Percentiles rank a stretch among this genome's conserved stretches.
These are phyloP conservation scores for Globisporangium spinosum DNA, from an alignment of 352 stramenopile species.

Conservation along the genomic window DNA sequence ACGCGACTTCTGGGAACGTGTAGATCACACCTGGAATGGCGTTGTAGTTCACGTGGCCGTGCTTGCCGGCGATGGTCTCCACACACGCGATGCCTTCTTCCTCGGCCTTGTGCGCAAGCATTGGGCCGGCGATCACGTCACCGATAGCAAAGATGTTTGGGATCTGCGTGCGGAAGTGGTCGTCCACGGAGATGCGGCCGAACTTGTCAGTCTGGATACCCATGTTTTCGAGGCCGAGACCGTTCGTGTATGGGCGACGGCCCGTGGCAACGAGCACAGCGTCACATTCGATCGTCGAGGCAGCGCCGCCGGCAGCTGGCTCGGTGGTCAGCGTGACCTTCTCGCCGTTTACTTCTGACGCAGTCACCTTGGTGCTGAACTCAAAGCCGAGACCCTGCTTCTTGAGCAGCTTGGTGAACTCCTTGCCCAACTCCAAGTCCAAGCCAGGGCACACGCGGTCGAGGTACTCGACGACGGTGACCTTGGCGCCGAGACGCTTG, in stretches of 20 bases:
- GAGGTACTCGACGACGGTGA: constrained; percentile 98
- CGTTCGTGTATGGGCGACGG: constrained; percentile 94
- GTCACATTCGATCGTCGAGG: constrained; percentile 67
- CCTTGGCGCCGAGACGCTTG: constrained; percentile 91
- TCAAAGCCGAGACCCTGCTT: constrained; percentile 99
- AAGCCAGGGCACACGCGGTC: constrained; percentile 92
- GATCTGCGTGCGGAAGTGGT: constrained; percentile 95
- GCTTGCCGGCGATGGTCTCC: constrained; percentile 96
- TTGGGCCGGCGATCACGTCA: constrained; percentile 97
- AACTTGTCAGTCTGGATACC: constrained; percentile 97
- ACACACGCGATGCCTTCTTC: constrained; percentile 98
- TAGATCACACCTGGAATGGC: constrained; percentile 98
- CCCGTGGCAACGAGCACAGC: constrained; percentile 86
- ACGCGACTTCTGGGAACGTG: constrained; percentile 95
- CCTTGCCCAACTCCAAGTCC: constrained; percentile 94
- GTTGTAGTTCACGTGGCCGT: constrained; percentile 99
- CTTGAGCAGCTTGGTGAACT: constrained; percentile 97
- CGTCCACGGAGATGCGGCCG: constrained; percentile 95
- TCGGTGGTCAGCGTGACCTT: constrained; percentile 96
- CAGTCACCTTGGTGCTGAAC: constrained; percentile 96
- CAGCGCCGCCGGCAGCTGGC: constrained; percentile 58
- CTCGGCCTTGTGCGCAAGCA: constrained; percentile 99
- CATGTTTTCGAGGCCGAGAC: constrained; percentile 95
- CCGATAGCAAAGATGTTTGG: constrained; percentile 95
- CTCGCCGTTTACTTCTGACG: constrained; percentile 88